Evolutionary conservation across 352 stramenopile genomes (phyloP), one percentile per base, ranked within the genome.

Genomic region (Globisporangium orthogonon): DNA sequence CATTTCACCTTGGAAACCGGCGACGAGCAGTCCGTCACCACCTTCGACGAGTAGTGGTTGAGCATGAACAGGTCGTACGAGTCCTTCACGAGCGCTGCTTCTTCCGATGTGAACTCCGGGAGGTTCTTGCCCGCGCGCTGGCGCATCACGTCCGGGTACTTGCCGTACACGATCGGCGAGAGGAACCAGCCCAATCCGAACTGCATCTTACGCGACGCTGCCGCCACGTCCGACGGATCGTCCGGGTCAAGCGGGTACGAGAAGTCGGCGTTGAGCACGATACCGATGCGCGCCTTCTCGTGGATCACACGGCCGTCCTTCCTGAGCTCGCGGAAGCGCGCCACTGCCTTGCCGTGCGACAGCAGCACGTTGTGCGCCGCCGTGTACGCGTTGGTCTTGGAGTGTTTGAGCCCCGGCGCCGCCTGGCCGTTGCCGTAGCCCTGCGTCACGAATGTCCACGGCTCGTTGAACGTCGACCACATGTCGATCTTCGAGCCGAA

Each of bases 391-490:
- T 78, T 73, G 2, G 65, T 79, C 10, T 65, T 58, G 1, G 68
- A 83, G 28, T 77, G 37, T 40, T 67, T 61, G 4, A 70, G 58
- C 1, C 65, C 69, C 0, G 72, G 68, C 23, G 72, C 74, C 29
- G 66, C 67, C 43, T 68, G 56, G 47, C 87, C 89, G 50, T 78
- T 85, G 54, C 85, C 80, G 66, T 98, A 98, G 28, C 83, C 93
- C 37, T 86, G 67, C 28, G 86, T 86, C n/a, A 83, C 79, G 39
- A 97, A 86, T 7, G 76, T 92, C 73, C 88, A 94, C 13, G 91
- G 76, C 69, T 99, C 96, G 61, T 98, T 98, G 56, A 99, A 91
- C 3, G 95, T 98, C 13, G 97, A 86, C 95, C 95, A 99, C 57
- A 84, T 86, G 61, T 94, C 87, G 17, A 98, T 87, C 52, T 95